Percentiles rank a stretch among this genome's conserved stretches.
These are phyloP conservation scores for Herpetospermum pedunculosum DNA, from an alignment of 306 rosid genomes.

Conservation along the genomic window DNA sequence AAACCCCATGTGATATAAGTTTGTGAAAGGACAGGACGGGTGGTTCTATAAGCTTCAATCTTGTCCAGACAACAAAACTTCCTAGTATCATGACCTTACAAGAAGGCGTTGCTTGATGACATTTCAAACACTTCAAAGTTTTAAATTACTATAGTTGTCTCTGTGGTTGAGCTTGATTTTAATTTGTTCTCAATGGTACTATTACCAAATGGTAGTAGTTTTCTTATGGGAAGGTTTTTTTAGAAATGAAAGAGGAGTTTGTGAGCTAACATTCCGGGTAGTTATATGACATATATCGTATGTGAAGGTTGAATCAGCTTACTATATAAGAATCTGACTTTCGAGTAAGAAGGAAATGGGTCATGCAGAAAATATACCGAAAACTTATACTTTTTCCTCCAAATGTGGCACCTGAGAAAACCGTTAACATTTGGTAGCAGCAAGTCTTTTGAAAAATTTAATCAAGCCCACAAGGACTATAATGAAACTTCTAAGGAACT, in stretches of 20 bases:
- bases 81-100: background rate
- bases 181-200: background rate
- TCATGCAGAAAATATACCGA: background rate
- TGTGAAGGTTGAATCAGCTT: background rate
- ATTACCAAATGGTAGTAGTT: background rate
- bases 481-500: background rate
- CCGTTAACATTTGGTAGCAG: background rate
- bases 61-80: background rate
- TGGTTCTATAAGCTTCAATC: background rate
- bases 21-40: background rate
- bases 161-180: background rate
- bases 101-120: background rate
- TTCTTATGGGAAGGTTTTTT: background rate
- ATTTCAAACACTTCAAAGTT: background rate
- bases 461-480: background rate
- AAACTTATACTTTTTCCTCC: background rate
- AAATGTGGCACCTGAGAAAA: background rate
- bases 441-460: background rate
- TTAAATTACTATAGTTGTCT: background rate
- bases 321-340: background rate
- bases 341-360: background rate
- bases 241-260: background rate
- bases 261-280: too few relatives aligned
- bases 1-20: background rate
- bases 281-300: background rate